A percentile compares a stretch with the other conserved stretches of the same genome.
Evolutionary conservation across 352 stramenopile genomes (phyloP).

Genomic region (Plasmopara halstedii): DNA sequence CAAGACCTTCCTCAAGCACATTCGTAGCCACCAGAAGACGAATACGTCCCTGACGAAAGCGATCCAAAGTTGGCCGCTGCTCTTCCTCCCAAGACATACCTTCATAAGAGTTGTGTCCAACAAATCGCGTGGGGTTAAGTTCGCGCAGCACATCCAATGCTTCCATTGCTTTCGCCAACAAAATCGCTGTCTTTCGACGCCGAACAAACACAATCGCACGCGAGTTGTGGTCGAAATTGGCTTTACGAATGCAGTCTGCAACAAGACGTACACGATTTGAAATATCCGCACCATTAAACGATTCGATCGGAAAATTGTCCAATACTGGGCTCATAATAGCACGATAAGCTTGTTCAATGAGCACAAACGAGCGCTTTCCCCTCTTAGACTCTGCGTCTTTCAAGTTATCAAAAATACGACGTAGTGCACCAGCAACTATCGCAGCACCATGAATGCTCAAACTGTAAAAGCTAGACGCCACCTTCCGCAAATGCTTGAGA

Average conservation of each 20-base stretch:
- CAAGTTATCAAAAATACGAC: slow-evolving; percentile 28
- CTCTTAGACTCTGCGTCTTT: slow-evolving; percentile 13
- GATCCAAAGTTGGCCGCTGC: slow-evolving; percentile 59
- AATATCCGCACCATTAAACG: slow-evolving; percentile 28
- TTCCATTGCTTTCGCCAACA: slow-evolving; percentile 60
- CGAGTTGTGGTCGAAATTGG: slow-evolving; percentile 45
- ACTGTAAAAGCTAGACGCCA: slow-evolving; percentile 42
- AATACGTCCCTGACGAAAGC: slow-evolving; percentile 59
- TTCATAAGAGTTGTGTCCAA: slow-evolving; percentile 75
- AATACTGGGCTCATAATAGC: slow-evolving; percentile 27
- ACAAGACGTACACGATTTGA: slow-evolving; percentile 50
- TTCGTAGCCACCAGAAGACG: slow-evolving; percentile 71
- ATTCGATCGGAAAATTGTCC: slow-evolving; percentile 17
- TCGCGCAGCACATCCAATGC: slow-evolving; percentile 36
- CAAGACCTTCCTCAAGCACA: slow-evolving; percentile 71
- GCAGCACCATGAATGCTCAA: slow-evolving; percentile 41
- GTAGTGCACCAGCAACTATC: slow-evolving; percentile 27
- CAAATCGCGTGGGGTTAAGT: slow-evolving; percentile 67
- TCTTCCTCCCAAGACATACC: slow-evolving; percentile 79
- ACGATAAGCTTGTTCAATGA: slow-evolving; percentile 25
- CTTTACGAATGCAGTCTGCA: slow-evolving; percentile 32
- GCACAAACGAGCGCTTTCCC: slow-evolving; percentile 18
- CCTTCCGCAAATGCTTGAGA: slow-evolving; percentile 33
- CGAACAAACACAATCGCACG: slow-evolving; percentile 76
- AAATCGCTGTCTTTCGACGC: slow-evolving; percentile 54